Evolutionary conservation across 768 basidiomycete species (phyloP).

Genomic region (Sutorius australiensis): DNA sequence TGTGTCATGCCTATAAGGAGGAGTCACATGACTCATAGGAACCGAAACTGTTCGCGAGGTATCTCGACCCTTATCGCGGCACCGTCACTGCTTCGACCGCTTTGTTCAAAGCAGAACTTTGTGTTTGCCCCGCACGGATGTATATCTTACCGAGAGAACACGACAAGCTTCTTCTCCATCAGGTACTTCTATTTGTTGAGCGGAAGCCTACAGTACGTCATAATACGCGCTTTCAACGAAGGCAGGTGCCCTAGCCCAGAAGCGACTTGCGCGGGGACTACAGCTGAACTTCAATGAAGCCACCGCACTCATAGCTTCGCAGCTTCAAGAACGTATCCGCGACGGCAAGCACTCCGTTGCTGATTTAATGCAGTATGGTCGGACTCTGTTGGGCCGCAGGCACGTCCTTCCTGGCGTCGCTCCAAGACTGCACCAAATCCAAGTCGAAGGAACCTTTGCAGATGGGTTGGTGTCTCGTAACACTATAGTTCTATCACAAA

Average conservation of each 20-base stretch:
- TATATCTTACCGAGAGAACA: slow-evolving; percentile 71
- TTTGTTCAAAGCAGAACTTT: not conserved
- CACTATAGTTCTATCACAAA: not conserved
- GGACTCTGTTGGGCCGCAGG: slow-evolving; percentile 77
- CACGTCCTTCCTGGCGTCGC: slow-evolving; percentile 87
- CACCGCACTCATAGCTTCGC: slow-evolving; percentile 83
- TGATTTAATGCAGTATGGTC: slow-evolving; percentile 92
- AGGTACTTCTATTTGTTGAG: slow-evolving; percentile 35
- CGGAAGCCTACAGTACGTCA: not conserved
- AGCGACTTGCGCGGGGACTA: slow-evolving; percentile 90
- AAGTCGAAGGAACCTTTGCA: slow-evolving; percentile 89
- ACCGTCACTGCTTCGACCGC: not conserved
- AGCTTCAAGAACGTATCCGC: slow-evolving; percentile 89
- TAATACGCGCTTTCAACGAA: slow-evolving; percentile 25
- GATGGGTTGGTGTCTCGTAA: slow-evolving; percentile 60
- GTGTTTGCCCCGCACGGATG: slow-evolving; percentile 39
- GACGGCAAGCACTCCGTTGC: slow-evolving; percentile 86
- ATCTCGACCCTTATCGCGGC: slow-evolving; percentile 9
- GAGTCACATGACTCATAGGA: slow-evolving; percentile 9
- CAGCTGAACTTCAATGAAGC: slow-evolving; percentile 86
- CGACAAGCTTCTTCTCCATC: slow-evolving; percentile 71
- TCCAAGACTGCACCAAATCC: slow-evolving; percentile 75
- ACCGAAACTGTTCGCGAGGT: not conserved
- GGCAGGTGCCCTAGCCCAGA: slow-evolving; percentile 89
- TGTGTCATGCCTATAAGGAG: slow-evolving; percentile 3